Evolutionary conservation across 176 grass and related monocot genomes (phyloP).

Genomic region (Triticum monococcum): DNA sequence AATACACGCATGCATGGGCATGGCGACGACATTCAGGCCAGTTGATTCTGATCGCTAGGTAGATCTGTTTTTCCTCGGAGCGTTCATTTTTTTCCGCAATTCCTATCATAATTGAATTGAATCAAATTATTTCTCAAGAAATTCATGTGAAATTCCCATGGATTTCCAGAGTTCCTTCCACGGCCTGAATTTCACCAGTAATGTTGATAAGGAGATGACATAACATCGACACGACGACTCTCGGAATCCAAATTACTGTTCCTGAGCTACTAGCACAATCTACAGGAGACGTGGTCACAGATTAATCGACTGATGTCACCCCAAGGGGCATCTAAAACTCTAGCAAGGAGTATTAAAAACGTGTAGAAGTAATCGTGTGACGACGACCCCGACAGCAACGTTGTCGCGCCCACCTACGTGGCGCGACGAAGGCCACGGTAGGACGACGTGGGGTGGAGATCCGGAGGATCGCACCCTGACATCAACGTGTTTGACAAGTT

Average conservation of each 20-base stretch:
- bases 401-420: background rate
- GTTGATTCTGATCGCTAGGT: no score
- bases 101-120: background rate
- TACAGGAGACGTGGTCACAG: constrained; percentile 14
- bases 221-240: background rate
- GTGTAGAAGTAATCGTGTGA: constrained; percentile 13
- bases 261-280: background rate
- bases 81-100: background rate
- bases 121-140: background rate
- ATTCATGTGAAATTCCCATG: background rate
- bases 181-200: background rate
- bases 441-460: constrained; percentile 37
- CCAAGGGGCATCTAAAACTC: background rate
- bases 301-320: background rate
- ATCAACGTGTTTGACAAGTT: constrained; percentile 36
- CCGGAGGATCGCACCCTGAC: constrained; percentile 27
- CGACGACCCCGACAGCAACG: background rate
- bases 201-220: background rate
- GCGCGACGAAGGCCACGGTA: constrained; percentile 28
- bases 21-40: background rate
- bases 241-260: background rate
- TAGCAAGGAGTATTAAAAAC: background rate
- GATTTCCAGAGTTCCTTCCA: background rate
- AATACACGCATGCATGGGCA: background rate
- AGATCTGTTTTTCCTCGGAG: no score